These are phyloP conservation scores for Cardamine occulta DNA, from an alignment of 345 rosid genomes.

Conservation along the genomic window DNA sequence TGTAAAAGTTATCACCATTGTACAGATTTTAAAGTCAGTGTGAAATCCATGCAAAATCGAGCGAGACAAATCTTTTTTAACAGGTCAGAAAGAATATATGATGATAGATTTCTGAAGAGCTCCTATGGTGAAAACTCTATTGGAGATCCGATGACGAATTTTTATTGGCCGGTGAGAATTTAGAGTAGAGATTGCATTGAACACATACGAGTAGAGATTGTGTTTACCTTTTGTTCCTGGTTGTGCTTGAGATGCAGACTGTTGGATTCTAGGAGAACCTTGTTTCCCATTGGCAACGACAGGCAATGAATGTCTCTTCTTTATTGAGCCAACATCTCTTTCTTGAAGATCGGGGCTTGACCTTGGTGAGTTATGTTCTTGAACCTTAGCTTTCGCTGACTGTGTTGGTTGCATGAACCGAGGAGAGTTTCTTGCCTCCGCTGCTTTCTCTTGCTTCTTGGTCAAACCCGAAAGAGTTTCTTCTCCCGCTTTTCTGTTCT, in stretches of 20 bases:
- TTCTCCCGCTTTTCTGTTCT: slow-evolving; percentile 68
- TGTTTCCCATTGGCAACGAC: slow-evolving; percentile 83
- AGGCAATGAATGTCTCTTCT: slow-evolving; percentile 94
- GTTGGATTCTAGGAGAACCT: slow-evolving; percentile 80
- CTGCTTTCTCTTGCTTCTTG: slow-evolving; percentile 79
- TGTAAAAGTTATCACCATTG: too few relatives aligned
- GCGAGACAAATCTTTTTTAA: too few relatives aligned
- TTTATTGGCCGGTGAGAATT: too few relatives aligned
- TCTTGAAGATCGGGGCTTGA: slow-evolving; percentile 94
- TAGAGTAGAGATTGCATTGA: background rate
- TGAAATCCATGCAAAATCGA: too few relatives aligned
- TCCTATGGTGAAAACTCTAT: too few relatives aligned
- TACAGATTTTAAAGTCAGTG: too few relatives aligned
- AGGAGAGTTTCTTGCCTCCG: slow-evolving; percentile 77
- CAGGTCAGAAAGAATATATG: too few relatives aligned
- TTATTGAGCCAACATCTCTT: slow-evolving; percentile 56
- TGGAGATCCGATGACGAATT: too few relatives aligned
- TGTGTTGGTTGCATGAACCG: slow-evolving; percentile 95
- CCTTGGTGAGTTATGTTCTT: slow-evolving; percentile 81
- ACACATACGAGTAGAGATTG: background rate
- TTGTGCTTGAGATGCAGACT: slow-evolving; percentile 67
- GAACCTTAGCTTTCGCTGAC: slow-evolving; percentile 89
- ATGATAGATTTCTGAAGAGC: too few relatives aligned
- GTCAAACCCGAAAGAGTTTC: slow-evolving; percentile 69
- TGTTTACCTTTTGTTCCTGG: slow-evolving; percentile 65